Conservation (phyloP, 2,329 filamentous ascomycete species). For the Parascedosporium putredinis region DNA sequence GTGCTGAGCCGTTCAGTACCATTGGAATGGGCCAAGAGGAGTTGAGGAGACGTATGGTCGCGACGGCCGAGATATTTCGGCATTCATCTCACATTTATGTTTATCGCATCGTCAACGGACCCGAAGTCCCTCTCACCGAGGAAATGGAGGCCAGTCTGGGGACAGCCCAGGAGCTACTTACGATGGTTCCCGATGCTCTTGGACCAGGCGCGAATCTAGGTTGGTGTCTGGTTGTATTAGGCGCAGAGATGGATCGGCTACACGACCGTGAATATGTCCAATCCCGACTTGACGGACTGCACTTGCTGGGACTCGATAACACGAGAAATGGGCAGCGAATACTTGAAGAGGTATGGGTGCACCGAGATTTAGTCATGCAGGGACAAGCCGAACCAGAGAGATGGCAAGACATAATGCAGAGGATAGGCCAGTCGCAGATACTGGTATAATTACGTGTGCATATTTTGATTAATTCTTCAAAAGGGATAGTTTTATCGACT, state of each 20-base stretch:
- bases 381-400: conserved; percentile 4
- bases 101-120: conserved; percentile 6
- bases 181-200: conserved; percentile 8
- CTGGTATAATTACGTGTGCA: no score
- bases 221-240: conserved; percentile 9
- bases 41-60: conserved; percentile 5
- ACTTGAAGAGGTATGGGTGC: conserved; percentile 7
- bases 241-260: conserved; percentile 4
- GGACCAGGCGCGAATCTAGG: conserved; percentile 9
- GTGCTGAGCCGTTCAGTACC: background rate
- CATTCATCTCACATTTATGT: conserved; percentile 9
- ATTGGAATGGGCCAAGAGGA: conserved; percentile 9
- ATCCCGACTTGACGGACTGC: conserved; percentile 2
- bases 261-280: conserved; percentile 7
- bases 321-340: conserved; percentile 7
- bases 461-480: no score
- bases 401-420: conserved; percentile 9
- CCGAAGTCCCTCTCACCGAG: conserved; percentile 6
- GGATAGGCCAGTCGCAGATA: conserved; percentile 7
- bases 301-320: conserved; percentile 8
- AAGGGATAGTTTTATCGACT: background rate
- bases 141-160: conserved; percentile 6
- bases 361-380: conserved; percentile 3
- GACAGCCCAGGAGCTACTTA: conserved; percentile 4
- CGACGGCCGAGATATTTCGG: conserved; percentile 9